These are phyloP conservation scores for Kazachstania bromeliacearum DNA, from an alignment of 805 yeast genomes.

Conservation along the genomic window DNA sequence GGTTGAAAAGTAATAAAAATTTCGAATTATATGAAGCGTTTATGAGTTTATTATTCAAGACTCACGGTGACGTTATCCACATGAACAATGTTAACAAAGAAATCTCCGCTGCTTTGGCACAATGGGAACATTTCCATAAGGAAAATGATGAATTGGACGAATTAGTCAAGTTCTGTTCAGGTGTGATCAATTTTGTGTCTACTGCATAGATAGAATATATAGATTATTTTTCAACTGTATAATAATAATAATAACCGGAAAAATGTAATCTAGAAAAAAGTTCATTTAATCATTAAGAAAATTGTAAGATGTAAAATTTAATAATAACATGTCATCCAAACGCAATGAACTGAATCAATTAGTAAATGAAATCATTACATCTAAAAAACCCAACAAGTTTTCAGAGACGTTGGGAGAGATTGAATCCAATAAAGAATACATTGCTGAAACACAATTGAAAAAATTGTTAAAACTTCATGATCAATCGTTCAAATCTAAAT, in stretches of 20 bases:
- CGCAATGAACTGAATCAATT: slow-evolving; percentile 5
- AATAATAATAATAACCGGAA: neutral
- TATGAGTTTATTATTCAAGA: slow-evolving; percentile 60
- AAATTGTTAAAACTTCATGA: slow-evolving; percentile 24
- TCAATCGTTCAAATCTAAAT: slow-evolving; percentile 16
- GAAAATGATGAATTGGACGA: slow-evolving; percentile 49
- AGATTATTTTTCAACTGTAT: neutral
- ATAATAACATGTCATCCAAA: neutral
- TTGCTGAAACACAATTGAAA: slow-evolving; percentile 19
- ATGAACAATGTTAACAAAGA: slow-evolving; percentile 30
- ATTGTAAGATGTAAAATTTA: no score
- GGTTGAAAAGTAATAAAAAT: slow-evolving; percentile 46
- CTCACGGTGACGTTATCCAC: slow-evolving; percentile 73
- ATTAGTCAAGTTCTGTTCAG: slow-evolving; percentile 69
- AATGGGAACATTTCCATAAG: slow-evolving; percentile 40
- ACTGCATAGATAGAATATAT: slow-evolving; percentile 9
- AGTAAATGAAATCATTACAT: slow-evolving; percentile 4
- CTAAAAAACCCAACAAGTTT: slow-evolving; percentile 7
- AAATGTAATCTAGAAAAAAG: no score
- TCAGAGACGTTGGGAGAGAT: slow-evolving; percentile 17
- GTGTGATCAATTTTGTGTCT: slow-evolving; percentile 56
- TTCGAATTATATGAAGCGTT: slow-evolving; percentile 78
- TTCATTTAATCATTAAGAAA: no score
- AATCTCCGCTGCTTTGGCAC: slow-evolving; percentile 38
- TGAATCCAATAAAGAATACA: slow-evolving; percentile 21